Evolutionary conservation across 495 filamentous ascomycete species (phyloP).

Genomic region (Xylaria sp.): DNA sequence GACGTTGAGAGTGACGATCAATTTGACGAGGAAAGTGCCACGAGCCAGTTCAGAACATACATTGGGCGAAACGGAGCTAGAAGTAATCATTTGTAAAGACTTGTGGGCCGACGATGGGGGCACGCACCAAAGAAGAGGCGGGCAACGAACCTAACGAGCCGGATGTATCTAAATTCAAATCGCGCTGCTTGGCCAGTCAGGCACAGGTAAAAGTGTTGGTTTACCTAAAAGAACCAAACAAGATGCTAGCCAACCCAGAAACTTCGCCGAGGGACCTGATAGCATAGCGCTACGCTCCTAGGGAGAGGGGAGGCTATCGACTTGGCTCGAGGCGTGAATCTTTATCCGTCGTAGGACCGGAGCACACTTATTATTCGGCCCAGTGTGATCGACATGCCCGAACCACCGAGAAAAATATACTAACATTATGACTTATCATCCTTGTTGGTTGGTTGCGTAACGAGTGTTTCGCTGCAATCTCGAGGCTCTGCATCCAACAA

Average conservation of each 20-base stretch:
- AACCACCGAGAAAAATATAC: background rate
- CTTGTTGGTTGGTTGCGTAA: conserved; percentile 11
- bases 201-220: conserved; percentile 5
- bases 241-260: background rate
- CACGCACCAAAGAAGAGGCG: background rate
- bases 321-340: background rate
- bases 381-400: background rate
- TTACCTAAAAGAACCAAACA: background rate
- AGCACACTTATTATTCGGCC: background rate
- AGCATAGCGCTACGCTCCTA: background rate
- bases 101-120: background rate
- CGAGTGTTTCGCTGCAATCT: background rate
- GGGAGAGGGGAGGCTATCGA: background rate
- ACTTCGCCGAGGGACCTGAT: background rate
- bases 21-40: conserved; percentile 31
- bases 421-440: background rate
- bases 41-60: conserved; percentile 34
- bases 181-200: background rate
- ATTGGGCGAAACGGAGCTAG: conserved; percentile 33
- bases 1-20: conserved; percentile 34
- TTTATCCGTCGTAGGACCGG: background rate
- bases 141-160: background rate
- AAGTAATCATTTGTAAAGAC: conserved; percentile 30
- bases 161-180: background rate
- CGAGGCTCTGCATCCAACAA: conserved; percentile 24